A percentile compares a stretch with the other conserved stretches of the same genome.
phyloP scores from a whole-genome alignment of 2,329 filamentous ascomycete species.

The Fusarium scirpi region DNA sequence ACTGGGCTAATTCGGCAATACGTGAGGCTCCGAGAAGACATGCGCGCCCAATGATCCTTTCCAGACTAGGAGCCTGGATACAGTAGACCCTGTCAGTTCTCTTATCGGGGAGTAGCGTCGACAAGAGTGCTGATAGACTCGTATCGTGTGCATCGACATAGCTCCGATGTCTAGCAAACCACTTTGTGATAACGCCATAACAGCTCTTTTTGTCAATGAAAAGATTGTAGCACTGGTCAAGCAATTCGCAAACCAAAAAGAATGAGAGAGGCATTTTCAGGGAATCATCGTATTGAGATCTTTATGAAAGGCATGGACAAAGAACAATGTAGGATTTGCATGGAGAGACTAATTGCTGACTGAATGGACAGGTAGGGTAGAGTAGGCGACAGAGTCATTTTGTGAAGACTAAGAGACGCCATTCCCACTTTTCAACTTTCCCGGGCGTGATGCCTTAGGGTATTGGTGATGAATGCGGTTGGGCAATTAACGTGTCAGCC shows the following conservation, averaged over 20 bases:
- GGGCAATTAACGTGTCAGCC: slow-evolving; percentile 47
- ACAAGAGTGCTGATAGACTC: slow-evolving; percentile 74
- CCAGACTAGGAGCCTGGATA: slow-evolving; percentile 71
- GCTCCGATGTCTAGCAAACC: slow-evolving; percentile 75
- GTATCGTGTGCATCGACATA: slow-evolving; percentile 68
- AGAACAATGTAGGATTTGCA: neutral
- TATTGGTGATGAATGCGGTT: slow-evolving; percentile 12
- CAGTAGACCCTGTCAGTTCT: slow-evolving; percentile 83
- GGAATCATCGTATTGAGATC: slow-evolving; percentile 12
- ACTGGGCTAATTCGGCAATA: slow-evolving; percentile 70
- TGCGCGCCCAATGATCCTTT: slow-evolving; percentile 74
- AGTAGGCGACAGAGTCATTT: slow-evolving; percentile 27
- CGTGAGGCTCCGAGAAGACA: slow-evolving; percentile 74
- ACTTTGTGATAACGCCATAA: slow-evolving; percentile 63
- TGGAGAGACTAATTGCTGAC: neutral
- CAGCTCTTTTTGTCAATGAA: slow-evolving; percentile 51
- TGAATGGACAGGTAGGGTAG: neutral
- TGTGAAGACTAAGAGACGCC: slow-evolving; percentile 4
- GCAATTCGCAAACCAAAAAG: slow-evolving; percentile 76
- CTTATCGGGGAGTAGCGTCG: slow-evolving; percentile 79
- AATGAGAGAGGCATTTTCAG: slow-evolving; percentile 74
- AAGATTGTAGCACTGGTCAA: slow-evolving; percentile 72
- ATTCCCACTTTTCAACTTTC: slow-evolving; percentile 8
- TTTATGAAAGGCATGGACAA: neutral
- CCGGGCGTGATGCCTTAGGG: slow-evolving; percentile 14